Evolutionary conservation across 345 rosid species (phyloP).

Genomic region (Rhodomyrtus tomentosa): DNA sequence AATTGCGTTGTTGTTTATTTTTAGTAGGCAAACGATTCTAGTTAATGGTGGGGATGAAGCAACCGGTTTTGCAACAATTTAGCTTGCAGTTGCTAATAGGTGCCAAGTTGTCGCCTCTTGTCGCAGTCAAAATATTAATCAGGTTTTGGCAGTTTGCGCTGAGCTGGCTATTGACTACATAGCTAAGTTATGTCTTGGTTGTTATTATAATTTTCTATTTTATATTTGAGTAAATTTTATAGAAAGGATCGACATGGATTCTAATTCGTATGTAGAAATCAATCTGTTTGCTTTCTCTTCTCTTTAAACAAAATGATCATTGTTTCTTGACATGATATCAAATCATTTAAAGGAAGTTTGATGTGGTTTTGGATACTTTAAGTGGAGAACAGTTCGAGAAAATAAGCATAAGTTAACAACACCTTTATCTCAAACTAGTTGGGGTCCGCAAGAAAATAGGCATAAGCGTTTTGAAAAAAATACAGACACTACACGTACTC

Average conservation of each 20-base stretch:
- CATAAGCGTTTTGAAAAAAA: no score
- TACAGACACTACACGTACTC: no score
- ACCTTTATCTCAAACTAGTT: no score
- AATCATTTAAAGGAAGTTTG: slow-evolving; percentile 72
- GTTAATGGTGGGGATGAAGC: slow-evolving; percentile 94
- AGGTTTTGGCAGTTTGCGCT: slow-evolving; percentile 60
- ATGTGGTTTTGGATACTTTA: slow-evolving; percentile 87
- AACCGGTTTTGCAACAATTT: slow-evolving; percentile 85
- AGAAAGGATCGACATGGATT: neutral
- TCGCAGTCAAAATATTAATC: slow-evolving; percentile 51
- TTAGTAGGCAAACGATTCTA: slow-evolving; percentile 52
- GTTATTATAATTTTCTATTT: neutral
- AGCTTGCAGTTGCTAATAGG: slow-evolving; percentile 62
- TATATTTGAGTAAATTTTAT: neutral
- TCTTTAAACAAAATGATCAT: neutral
- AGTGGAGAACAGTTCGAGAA: slow-evolving; percentile 81
- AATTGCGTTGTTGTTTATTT: neutral
- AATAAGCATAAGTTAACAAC: slow-evolving; percentile 46
- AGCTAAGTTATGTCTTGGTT: slow-evolving; percentile 37
- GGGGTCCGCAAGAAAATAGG: no score
- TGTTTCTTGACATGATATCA: slow-evolving; percentile 47
- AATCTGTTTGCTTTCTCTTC: neutral
- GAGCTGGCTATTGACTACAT: slow-evolving; percentile 86
- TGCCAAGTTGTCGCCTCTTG: slow-evolving; percentile 76
- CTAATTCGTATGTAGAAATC: neutral